A percentile compares a stretch with the other conserved stretches of the same genome.
phyloP scores from a whole-genome alignment of 345 rosid species.

The Bruguiera parviflora region DNA sequence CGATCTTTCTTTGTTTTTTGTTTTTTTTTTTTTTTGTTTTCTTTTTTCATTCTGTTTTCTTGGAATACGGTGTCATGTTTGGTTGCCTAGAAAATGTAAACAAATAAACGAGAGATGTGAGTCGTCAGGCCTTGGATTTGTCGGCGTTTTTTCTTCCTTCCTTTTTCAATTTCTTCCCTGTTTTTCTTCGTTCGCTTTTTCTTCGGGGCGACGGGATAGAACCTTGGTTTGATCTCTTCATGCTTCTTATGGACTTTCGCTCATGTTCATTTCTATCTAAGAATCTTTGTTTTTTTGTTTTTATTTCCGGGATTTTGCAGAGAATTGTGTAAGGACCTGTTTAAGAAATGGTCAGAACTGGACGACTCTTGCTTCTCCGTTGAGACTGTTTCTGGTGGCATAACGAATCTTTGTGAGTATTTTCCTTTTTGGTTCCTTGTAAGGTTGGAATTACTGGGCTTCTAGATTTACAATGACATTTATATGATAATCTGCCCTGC shows the following conservation, averaged over 20 bases:
- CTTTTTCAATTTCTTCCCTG: no score
- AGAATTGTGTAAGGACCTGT: conserved; percentile 78
- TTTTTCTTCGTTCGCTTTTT: no score
- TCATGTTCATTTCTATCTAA: no score
- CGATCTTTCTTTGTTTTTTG: no score
- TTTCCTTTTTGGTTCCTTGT: background rate
- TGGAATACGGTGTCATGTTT: background rate
- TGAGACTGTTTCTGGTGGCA: conserved; percentile 85
- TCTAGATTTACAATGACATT: background rate
- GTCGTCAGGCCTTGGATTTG: no score
- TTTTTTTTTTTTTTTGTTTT: background rate
- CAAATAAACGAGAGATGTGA: background rate
- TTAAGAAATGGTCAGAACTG: conserved; percentile 64
- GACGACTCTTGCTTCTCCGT: conserved; percentile 65
- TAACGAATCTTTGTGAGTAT: conserved; percentile 81
- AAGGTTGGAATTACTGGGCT: background rate
- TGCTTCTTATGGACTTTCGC: no score
- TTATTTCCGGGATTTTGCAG: conserved; percentile 33
- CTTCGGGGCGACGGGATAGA: no score
- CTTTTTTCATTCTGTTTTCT: background rate
- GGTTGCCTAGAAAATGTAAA: background rate
- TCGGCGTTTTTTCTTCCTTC: no score
- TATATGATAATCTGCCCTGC: background rate
- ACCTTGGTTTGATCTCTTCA: no score
- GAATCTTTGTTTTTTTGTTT: conserved; percentile 1